Percentiles rank a stretch among this genome's conserved stretches.
Conservation (phyloP, 106 monocot species). For the Platanthera guangdongensis region DNA sequence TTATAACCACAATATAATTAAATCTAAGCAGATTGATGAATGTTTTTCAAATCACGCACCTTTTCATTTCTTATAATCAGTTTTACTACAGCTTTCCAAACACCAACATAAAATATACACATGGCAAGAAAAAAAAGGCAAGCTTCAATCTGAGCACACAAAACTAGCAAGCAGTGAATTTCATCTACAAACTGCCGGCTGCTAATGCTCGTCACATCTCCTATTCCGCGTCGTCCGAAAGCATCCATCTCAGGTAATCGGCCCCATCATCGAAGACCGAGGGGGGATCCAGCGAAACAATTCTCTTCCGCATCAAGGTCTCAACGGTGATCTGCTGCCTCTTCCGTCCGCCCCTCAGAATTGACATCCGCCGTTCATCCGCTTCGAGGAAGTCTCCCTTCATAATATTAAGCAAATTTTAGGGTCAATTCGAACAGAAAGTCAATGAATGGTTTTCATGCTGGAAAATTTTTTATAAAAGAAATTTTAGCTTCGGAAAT, state of each 20-base stretch:
- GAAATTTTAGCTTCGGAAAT: background rate
- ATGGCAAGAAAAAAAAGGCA: no score
- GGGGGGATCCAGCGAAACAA: constrained; percentile 25
- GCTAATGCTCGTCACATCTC: no score
- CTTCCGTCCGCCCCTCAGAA: constrained; percentile 63
- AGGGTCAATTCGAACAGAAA: no score
- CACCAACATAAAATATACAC: no score
- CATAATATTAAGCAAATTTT: background rate
- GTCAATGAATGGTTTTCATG: background rate
- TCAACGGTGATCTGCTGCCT: constrained; percentile 39
- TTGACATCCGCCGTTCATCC: constrained; percentile 42
- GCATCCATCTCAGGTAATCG: constrained; percentile 69
- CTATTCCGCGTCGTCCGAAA: constrained; percentile 14
- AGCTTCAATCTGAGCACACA: no score
- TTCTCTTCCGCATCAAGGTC: constrained; percentile 54
- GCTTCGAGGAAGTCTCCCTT: constrained; percentile 79
- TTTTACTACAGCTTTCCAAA: no score
- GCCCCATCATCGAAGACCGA: constrained; percentile 31
- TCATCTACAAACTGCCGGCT: no score
- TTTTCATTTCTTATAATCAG: no score
- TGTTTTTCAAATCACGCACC: no score
- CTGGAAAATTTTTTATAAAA: background rate
- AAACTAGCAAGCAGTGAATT: no score
- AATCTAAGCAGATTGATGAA: no score
- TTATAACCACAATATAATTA: no score